A percentile compares a stretch with the other conserved stretches of the same genome.
Evolutionary conservation across 257 asterid species (phyloP).

Genomic region (Mentha longifolia): DNA sequence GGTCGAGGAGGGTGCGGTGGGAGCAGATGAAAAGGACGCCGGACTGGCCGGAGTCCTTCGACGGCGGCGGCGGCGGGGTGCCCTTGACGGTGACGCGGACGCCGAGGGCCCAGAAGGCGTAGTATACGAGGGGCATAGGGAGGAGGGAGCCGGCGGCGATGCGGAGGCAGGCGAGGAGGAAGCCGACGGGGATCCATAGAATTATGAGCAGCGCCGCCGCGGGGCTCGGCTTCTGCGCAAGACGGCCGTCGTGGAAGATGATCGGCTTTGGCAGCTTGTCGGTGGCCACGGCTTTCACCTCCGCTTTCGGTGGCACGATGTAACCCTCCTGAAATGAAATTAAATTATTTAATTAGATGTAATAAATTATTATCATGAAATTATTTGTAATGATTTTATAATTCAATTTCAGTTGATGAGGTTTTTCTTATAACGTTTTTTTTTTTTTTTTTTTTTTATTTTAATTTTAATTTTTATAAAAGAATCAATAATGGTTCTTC

Average conservation of each 20-base stretch:
- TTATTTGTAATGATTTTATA: no score
- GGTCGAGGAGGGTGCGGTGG: slow-evolving; percentile 76
- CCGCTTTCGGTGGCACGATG: slow-evolving; percentile 45
- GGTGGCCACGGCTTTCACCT: slow-evolving; percentile 46
- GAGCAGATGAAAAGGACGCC: slow-evolving; percentile 77
- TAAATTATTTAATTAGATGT: no score
- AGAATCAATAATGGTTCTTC: no score
- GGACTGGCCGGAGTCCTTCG: slow-evolving; percentile 39
- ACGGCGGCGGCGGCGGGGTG: slow-evolving; percentile 60
- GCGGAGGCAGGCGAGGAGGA: slow-evolving; percentile 63
- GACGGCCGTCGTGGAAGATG: slow-evolving; percentile 80
- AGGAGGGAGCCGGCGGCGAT: slow-evolving; percentile 63
- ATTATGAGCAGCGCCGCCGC: slow-evolving; percentile 56
- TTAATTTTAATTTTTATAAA: no score
- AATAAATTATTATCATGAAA: no score
- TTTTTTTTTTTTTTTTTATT: no score
- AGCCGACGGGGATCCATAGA: slow-evolving; percentile 74
- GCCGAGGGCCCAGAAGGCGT: slow-evolving; percentile 65
- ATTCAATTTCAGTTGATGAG: no score
- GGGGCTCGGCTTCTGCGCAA: slow-evolving; percentile 66
- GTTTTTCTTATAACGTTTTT: no score
- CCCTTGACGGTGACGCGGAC: slow-evolving; percentile 66
- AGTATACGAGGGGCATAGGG: slow-evolving; percentile 66
- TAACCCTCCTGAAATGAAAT: slow-evolving; percentile 78
- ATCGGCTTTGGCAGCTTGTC: slow-evolving; percentile 63